Conservation (phyloP, 495 filamentous ascomycete genomes). For the Endocarpon pusillum region DNA sequence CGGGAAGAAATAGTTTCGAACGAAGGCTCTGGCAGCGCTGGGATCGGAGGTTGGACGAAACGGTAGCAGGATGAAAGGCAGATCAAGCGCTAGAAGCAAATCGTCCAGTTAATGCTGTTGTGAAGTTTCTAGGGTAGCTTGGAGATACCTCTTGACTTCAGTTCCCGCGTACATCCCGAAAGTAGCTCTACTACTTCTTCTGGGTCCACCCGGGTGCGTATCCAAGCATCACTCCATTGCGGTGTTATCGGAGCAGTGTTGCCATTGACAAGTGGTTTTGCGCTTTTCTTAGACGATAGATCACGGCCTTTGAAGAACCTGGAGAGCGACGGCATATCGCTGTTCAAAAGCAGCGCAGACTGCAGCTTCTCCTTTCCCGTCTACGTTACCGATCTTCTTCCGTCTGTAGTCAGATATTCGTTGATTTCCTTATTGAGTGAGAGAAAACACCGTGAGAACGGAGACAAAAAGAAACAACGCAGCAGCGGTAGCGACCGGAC, state of each 20-base stretch:
- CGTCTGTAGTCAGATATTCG: too few species aligned
- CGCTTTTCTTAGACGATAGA: slow-evolving; percentile 37
- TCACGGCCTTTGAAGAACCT: slow-evolving; percentile 57
- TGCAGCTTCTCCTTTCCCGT: too few species aligned
- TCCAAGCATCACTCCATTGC: slow-evolving; percentile 80
- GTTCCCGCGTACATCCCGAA: slow-evolving; percentile 66
- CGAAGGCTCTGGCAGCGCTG: slow-evolving; percentile 75
- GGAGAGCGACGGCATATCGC: slow-evolving; percentile 48
- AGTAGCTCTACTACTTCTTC: slow-evolving; percentile 84
- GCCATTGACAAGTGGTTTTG: slow-evolving; percentile 31
- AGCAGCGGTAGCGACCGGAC: too few species aligned
- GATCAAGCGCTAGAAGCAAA: slow-evolving; percentile 50
- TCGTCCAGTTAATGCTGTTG: slow-evolving; percentile 7
- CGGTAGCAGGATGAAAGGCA: slow-evolving; percentile 87
- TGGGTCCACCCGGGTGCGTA: slow-evolving; percentile 66
- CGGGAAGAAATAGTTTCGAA: slow-evolving; percentile 78
- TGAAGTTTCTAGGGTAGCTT: background rate
- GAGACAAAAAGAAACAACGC: too few species aligned
- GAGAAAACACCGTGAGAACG: too few species aligned
- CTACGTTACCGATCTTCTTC: too few species aligned
- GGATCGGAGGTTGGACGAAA: slow-evolving; percentile 87
- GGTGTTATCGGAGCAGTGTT: slow-evolving; percentile 43
- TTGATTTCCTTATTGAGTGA: too few species aligned
- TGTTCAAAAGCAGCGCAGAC: background rate
- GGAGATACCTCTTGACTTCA: slow-evolving; percentile 80